These are phyloP conservation scores for Larix sibirica DNA, from an alignment of 83 land plant genomes.

Conservation along the genomic window DNA sequence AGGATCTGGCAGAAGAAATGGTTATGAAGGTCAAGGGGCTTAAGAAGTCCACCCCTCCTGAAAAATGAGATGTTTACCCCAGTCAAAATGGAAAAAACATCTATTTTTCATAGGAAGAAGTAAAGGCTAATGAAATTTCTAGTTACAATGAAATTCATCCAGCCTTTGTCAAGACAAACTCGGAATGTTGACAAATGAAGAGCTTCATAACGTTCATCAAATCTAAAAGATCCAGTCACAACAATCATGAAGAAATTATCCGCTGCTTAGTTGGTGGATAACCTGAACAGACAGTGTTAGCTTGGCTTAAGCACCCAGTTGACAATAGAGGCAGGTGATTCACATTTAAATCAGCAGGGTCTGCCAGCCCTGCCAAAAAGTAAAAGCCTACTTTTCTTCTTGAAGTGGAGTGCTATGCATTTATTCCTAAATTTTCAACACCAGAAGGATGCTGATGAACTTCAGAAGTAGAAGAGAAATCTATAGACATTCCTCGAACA, in stretches of 20 bases:
- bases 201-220: too few species aligned
- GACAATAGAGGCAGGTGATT: neutral
- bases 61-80: neutral
- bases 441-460: constrained; percentile 44
- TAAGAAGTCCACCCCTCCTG: neutral
- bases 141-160: constrained; percentile 8
- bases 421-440: constrained; percentile 36
- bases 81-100: neutral
- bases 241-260: neutral
- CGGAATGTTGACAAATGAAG: neutral
- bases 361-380: constrained; percentile 8
- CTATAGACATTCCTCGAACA: constrained; percentile 28
- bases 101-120: neutral
- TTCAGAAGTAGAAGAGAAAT: constrained; percentile 25
- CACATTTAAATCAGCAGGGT: neutral
- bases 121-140: neutral
- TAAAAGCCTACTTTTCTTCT: constrained; percentile 11
- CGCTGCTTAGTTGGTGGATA: neutral
- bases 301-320: constrained; percentile 12
- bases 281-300: constrained; percentile 5
- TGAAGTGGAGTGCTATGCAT: constrained; percentile 25
- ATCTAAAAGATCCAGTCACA: neutral
- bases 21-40: neutral
- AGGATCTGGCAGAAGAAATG: too few species aligned
- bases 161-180: constrained; percentile 7